Evolutionary conservation across 1,284 basidiomycete genomes (phyloP).

Genomic region (Malassezia nana): DNA sequence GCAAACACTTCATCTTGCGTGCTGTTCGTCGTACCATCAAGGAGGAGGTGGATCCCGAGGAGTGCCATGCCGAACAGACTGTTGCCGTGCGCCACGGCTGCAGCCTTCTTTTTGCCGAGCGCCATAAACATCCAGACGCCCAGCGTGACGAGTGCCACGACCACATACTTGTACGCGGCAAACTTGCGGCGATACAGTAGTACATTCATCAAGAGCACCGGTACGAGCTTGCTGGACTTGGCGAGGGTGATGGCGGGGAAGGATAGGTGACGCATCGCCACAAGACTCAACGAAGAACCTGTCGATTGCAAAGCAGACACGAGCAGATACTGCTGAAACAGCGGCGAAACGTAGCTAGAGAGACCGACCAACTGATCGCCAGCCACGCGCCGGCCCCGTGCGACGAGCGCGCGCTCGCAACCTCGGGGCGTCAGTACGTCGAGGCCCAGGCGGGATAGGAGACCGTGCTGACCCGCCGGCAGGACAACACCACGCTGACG

Average conservation of each 20-base stretch:
- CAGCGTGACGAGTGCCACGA: slow-evolving; percentile 59
- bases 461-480: background rate
- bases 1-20: slow-evolving; percentile 95
- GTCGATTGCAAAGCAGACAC: slow-evolving; percentile 69
- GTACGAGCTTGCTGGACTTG: slow-evolving; percentile 95
- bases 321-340: slow-evolving; percentile 37
- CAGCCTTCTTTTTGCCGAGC: slow-evolving; percentile 50
- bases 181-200: slow-evolving; percentile 49
- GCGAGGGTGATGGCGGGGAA: slow-evolving; percentile 98
- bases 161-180: slow-evolving; percentile 46
- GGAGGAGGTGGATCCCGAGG: slow-evolving; percentile 70
- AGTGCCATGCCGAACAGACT: slow-evolving; percentile 54
- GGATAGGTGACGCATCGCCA: slow-evolving; percentile 84
- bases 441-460: slow-evolving; percentile 26
- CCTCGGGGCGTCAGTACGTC: slow-evolving; percentile 30
- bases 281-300: slow-evolving; percentile 89
- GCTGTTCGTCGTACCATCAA: slow-evolving; percentile 92
- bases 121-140: slow-evolving; percentile 96
- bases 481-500: slow-evolving; percentile 34
- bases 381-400: slow-evolving; percentile 3
- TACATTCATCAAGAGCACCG: slow-evolving; percentile 90
- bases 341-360: slow-evolving; percentile 54
- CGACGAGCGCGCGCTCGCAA: slow-evolving; percentile 8
- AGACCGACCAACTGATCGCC: background rate
- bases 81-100: slow-evolving; percentile 36